Percentiles rank a stretch among this genome's conserved stretches.
phyloP scores from a whole-genome alignment of 208 protist genomes.

The Balamuthia mandrillaris region DNA sequence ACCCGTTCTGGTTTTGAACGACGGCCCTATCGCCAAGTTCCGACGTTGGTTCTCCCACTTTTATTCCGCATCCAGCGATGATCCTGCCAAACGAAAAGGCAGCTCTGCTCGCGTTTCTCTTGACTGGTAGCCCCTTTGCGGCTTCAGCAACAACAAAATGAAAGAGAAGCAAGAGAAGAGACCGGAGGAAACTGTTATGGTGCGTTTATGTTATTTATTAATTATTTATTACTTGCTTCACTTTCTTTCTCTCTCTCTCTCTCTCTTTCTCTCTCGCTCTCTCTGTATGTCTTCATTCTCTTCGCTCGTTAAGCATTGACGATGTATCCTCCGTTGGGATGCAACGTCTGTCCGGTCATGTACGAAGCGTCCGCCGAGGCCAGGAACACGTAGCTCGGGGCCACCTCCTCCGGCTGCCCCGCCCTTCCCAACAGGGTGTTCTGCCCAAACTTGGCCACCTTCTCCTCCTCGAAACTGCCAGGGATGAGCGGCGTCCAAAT shows the following conservation, averaged over 20 bases:
- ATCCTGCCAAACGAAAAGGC: too few species aligned
- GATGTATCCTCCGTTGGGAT: conserved; percentile 56
- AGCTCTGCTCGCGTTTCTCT: too few species aligned
- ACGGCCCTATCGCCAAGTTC: conserved; percentile 36
- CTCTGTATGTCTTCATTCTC: too few species aligned
- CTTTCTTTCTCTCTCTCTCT: neutral
- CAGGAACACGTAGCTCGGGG: conserved; percentile 59
- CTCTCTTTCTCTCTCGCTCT: too few species aligned
- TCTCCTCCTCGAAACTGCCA: neutral
- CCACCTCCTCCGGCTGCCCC: conserved; percentile 59
- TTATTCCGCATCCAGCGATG: conserved; percentile 12
- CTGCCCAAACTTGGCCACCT: conserved; percentile 48
- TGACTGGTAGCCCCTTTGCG: neutral
- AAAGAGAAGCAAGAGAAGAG: neutral
- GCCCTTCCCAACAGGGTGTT: conserved; percentile 40
- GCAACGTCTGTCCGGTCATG: conserved; percentile 56
- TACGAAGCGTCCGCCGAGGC: conserved; percentile 52
- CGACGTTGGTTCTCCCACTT: conserved; percentile 32
- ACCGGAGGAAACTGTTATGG: neutral
- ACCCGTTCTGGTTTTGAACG: conserved; percentile 2
- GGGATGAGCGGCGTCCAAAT: conserved; percentile 60
- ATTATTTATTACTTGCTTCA: neutral
- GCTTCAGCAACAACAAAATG: neutral
- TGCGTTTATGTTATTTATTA: neutral
- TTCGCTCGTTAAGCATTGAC: conserved; percentile 47